Percentiles rank a stretch among this genome's conserved stretches.
Conservation (phyloP, 1,284 basidiomycete genomes). For the Cryptococcus deneoformans region DNA sequence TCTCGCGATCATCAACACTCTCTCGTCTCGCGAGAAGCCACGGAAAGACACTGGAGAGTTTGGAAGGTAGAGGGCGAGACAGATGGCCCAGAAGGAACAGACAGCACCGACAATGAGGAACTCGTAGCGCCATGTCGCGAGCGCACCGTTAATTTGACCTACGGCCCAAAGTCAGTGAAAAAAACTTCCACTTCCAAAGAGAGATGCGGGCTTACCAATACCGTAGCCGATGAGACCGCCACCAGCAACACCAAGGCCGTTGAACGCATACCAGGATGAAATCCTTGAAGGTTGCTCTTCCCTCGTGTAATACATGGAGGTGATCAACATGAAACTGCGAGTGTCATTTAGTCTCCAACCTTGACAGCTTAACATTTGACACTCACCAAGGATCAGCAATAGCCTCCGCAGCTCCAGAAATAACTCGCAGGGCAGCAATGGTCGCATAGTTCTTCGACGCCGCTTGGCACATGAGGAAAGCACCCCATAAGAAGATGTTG, state of each 20-base stretch:
- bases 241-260: conserved; percentile 46
- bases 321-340: conserved; percentile 36
- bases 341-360: not conserved
- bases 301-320: conserved; percentile 45
- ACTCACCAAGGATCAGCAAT: conserved; percentile 46
- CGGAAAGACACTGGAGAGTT: conserved; percentile 43
- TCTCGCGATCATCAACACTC: conserved; percentile 50
- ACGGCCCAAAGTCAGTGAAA: conserved; percentile 8
- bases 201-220: conserved; percentile 14
- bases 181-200: not conserved
- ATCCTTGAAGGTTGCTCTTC: conserved; percentile 47
- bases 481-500: conserved; percentile 54
- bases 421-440: conserved; percentile 51
- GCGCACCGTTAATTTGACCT: conserved; percentile 45
- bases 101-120: conserved; percentile 48
- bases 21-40: conserved; percentile 48
- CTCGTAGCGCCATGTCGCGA: conserved; percentile 49
- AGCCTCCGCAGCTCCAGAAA: conserved; percentile 52
- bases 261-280: conserved; percentile 44
- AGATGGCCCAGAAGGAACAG: conserved; percentile 42
- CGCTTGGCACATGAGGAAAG: conserved; percentile 49
- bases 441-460: conserved; percentile 51
- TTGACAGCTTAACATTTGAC: not conserved
- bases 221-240: conserved; percentile 11
- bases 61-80: conserved; percentile 39